A percentile compares a stretch with the other conserved stretches of the same genome.
Evolutionary conservation across 2,329 filamentous ascomycete species (phyloP).

Genomic region (Cytospora piceicola): DNA sequence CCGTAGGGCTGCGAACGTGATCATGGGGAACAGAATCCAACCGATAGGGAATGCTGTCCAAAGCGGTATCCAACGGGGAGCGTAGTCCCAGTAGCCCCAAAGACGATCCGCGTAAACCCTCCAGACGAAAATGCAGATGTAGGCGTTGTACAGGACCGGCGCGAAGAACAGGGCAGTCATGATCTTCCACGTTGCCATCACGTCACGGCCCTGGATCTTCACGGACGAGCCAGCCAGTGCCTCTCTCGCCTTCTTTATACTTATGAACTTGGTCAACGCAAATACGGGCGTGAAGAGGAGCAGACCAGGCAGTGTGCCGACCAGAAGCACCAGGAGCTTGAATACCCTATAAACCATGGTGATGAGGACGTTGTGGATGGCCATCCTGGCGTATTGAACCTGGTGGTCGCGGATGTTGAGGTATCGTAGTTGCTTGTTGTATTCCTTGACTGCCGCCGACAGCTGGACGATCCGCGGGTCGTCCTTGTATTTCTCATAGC

Average conservation of each 20-base stretch:
- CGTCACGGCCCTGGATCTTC: slow-evolving; percentile 85
- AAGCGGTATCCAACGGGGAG: slow-evolving; percentile 79
- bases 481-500: slow-evolving; percentile 90
- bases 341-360: slow-evolving; percentile 78
- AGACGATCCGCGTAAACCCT: slow-evolving; percentile 82
- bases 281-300: slow-evolving; percentile 89
- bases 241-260: slow-evolving; percentile 78
- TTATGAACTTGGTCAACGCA: slow-evolving; percentile 80
- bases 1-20: slow-evolving; percentile 90
- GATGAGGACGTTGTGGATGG: slow-evolving; percentile 73
- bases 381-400: slow-evolving; percentile 87
- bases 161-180: slow-evolving; percentile 84
- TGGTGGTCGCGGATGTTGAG: slow-evolving; percentile 92
- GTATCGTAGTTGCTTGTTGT: slow-evolving; percentile 85
- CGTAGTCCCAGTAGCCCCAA: slow-evolving; percentile 80
- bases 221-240: slow-evolving; percentile 85
- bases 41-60: slow-evolving; percentile 76
- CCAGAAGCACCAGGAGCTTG: slow-evolving; percentile 76
- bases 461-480: slow-evolving; percentile 81
- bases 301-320: slow-evolving; percentile 84
- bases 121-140: slow-evolving; percentile 73
- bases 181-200: slow-evolving; percentile 93
- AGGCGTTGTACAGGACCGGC: slow-evolving; percentile 80
- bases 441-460: slow-evolving; percentile 75
- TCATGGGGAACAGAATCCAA: slow-evolving; percentile 79